These are phyloP conservation scores for Xylariaceae sp. DNA, from an alignment of 2,329 filamentous ascomycete genomes.

Conservation along the genomic window DNA sequence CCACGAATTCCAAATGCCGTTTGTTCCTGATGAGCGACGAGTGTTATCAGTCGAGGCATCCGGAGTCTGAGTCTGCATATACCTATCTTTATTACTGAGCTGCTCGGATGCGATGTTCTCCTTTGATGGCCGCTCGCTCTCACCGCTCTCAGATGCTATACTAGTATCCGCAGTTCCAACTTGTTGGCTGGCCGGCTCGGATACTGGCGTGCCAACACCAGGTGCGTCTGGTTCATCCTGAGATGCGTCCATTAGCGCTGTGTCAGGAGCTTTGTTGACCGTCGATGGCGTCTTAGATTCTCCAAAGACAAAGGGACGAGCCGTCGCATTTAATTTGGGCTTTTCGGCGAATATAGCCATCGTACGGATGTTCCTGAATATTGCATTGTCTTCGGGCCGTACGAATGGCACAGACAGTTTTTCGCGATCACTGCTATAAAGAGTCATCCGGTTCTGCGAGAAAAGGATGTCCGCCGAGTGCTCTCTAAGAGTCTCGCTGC, in stretches of 20 bases:
- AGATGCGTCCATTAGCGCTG: slow-evolving; percentile 27
- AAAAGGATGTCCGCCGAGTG: slow-evolving; percentile 90
- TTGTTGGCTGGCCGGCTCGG: slow-evolving; percentile 35
- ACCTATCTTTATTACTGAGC: slow-evolving; percentile 31
- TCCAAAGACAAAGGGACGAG: slow-evolving; percentile 42
- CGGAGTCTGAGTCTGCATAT: slow-evolving; percentile 25
- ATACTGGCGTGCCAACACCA: slow-evolving; percentile 38
- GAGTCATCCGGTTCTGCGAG: slow-evolving; percentile 82
- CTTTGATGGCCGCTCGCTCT: slow-evolving; percentile 39
- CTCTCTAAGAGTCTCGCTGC: slow-evolving; percentile 78
- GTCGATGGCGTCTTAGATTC: slow-evolving; percentile 32
- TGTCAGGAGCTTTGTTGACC: slow-evolving; percentile 18
- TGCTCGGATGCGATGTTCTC: slow-evolving; percentile 28
- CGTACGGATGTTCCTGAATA: slow-evolving; percentile 74
- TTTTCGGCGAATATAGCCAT: slow-evolving; percentile 51
- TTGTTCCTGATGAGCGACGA: slow-evolving; percentile 37
- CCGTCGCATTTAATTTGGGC: slow-evolving; percentile 54
- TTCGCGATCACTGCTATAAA: slow-evolving; percentile 81
- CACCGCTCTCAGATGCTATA: slow-evolving; percentile 42
- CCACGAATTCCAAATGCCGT: slow-evolving; percentile 68
- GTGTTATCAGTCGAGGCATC: slow-evolving; percentile 26
- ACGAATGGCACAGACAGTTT: slow-evolving; percentile 89
- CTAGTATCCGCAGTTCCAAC: slow-evolving; percentile 30
- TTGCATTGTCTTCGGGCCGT: slow-evolving; percentile 77
- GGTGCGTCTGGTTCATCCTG: slow-evolving; percentile 32